Conservation (phyloP, 192 early-diverging fungal genomes). For the Linderina pennispora region DNA sequence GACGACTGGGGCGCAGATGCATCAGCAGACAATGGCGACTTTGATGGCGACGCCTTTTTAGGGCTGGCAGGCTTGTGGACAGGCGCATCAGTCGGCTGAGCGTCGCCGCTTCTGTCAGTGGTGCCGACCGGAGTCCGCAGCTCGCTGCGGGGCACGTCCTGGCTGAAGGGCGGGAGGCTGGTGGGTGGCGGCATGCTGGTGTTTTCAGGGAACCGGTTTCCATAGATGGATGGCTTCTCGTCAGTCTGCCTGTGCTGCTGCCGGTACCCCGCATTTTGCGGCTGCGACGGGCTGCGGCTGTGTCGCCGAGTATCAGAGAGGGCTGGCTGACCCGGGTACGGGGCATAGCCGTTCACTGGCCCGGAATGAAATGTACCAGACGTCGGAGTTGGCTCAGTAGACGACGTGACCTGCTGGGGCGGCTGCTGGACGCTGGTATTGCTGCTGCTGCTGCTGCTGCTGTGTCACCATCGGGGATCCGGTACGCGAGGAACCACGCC, state of each 20-base stretch:
- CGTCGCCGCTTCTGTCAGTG: slow-evolving; percentile 35
- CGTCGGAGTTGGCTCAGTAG: slow-evolving; percentile 3
- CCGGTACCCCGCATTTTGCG: slow-evolving; percentile 14
- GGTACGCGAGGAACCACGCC: slow-evolving; percentile 16
- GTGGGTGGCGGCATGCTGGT: not conserved
- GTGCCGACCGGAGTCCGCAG: not conserved
- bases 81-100: slow-evolving; percentile 18
- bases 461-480: slow-evolving; percentile 27
- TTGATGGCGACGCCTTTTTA: not conserved
- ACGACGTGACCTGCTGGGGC: slow-evolving; percentile 9
- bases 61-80: not conserved
- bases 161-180: not conserved
- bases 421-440: slow-evolving; percentile 5
- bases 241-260: slow-evolving; percentile 2
- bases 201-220: not conserved
- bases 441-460: slow-evolving; percentile 14
- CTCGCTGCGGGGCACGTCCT: not conserved
- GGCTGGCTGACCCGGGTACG: slow-evolving; percentile 9
- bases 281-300: slow-evolving; percentile 26
- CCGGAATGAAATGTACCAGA: slow-evolving; percentile 29
- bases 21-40: not conserved
- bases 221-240: not conserved
- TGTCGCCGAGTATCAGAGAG: slow-evolving; percentile 4
- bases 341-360: slow-evolving; percentile 25
- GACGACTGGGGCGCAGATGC: slow-evolving; percentile 1